These are phyloP conservation scores for Rhizoclosmatium globosum DNA, from an alignment of 192 early-diverging fungal genomes.

Conservation along the genomic window DNA sequence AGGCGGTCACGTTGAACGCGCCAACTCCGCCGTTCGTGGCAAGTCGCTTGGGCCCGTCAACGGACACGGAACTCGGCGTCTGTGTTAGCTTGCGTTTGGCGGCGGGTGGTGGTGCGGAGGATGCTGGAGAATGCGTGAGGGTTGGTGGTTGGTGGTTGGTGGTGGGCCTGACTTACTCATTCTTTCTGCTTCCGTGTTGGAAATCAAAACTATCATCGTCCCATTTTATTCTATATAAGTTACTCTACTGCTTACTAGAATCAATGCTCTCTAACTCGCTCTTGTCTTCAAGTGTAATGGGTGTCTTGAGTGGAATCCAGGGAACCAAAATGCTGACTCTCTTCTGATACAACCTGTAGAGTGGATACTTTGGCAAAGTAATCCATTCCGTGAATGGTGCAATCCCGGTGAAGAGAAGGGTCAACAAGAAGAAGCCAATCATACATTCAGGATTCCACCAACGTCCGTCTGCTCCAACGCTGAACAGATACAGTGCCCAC, in stretches of 20 bases:
- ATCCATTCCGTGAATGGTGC: conserved; percentile 63
- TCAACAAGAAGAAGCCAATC: conserved; percentile 60
- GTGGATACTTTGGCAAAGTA: conserved; percentile 75
- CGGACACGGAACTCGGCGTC: background rate
- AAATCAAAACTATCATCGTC: background rate
- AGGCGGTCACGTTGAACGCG: background rate
- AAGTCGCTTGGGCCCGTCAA: too few relatives aligned
- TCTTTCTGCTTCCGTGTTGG: background rate
- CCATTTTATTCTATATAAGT: too few relatives aligned
- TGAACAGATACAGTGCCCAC: conserved; percentile 65
- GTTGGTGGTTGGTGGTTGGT: background rate
- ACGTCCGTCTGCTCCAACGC: conserved; percentile 55
- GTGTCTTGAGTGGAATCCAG: conserved; percentile 9
- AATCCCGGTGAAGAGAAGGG: conserved; percentile 71
- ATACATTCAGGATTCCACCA: conserved; percentile 40
- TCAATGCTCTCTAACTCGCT: too few relatives aligned
- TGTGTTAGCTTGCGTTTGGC: background rate
- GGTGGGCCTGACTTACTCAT: background rate
- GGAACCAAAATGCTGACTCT: conserved; percentile 23
- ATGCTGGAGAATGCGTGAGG: background rate
- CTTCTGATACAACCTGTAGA: conserved; percentile 60
- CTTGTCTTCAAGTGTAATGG: too few relatives aligned
- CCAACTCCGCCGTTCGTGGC: background rate
- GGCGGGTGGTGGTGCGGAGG: background rate
- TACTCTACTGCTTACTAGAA: too few relatives aligned